Evolutionary conservation across 1,284 basidiomycete genomes (phyloP), one percentile per base, ranked within the genome.

Genomic region (Inonotus obliquus): DNA sequence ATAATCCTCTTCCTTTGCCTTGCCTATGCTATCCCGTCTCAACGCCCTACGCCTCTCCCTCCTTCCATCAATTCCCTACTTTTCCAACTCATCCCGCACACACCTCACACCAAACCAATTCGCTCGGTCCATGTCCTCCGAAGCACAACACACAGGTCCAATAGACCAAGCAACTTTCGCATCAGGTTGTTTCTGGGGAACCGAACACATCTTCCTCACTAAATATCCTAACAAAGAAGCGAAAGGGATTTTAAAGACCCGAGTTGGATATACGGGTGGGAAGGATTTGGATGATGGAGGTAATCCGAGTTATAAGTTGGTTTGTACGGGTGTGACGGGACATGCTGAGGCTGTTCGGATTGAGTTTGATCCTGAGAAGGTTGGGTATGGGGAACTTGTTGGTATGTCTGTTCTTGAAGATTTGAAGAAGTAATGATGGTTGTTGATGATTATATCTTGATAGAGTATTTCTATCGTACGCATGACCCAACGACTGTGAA

Each of bases 391-490:
- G 21, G 88, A 95, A 71, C 83, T 97, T 52, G 90, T 95, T 51
- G 88, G 86, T 86, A 70, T 67, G 85, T 74, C 27, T 7, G 29
- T 2, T 17, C 25, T 17, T 51, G 13, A 13, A 19, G 23, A 41
- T 69, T 23, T n/a, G n/a, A n/a, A n/a, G n/a, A n/a, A n/a, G n/a
- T n/a, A n/a, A n/a, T n/a, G n/a, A n/a, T n/a, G n/a, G 29, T 2
- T 17, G 21, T 17, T 51, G 13, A 13, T 9, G 23, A 41, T 69
- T 23, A 52, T 64, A 58, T 67, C 38, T 59, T 61, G 38, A n/a
- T 23, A 86, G 94, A 96, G 75, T 95, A 94, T 78, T 95, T 96
- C 75, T 96, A 93, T 73, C 84, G 96, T 52, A 96, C 92, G 0
- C 96, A 99, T 72, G 95, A 98, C 69, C 94, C 96, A 1, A 97